Base-by-base conservation (phyloP, 805 yeast species). In the Wickerhamiella lipophila region DNA sequence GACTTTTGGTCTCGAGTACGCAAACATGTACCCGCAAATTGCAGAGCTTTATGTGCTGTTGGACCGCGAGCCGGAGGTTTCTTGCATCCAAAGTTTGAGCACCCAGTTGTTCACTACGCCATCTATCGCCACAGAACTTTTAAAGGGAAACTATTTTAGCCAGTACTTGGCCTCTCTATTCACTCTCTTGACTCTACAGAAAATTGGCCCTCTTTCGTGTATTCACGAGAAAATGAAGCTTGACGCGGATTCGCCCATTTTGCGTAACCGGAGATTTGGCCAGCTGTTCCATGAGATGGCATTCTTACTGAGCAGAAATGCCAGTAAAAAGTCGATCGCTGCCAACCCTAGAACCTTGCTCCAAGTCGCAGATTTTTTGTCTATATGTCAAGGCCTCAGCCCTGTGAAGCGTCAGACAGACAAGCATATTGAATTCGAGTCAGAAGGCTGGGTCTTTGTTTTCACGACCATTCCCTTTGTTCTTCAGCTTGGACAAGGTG, bases 21-120 rank as follows among this genome's bases (percentile, higher is more conserved):
- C 86, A 39, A 94, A 86, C 56, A 68, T 86, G 0, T 89, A 89
- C 61, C 88, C 94, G 0, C 72, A 75, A 7, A 64, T 84, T 13
- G 77, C 83, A 0, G 84, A 84, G 53, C 69, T 81, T 68, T 83
- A 79, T 55, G 69, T 83, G 42, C 65, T 73, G 0, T 68, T 77
- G 53, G 99, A 92, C 59, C 72, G 95, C 52, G 97, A 92, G 59
- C 95, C 96, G 0, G 95, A 87, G 56, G 65, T 76, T 49, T 84
- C 89, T 11, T 72, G 83, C 3, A 71, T 88, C 68, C 73, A 79
- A 34, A 76, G 80, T 34, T 66, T 89, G 18, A 78, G 94, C 0
- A 79, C 89, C 0, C 98, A 92, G 64, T 66, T 92, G 19, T 87
- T 87, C 63, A 88, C 96, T 0, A 81, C 94, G 48, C 96, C 96